Conservation (phyloP, 2,329 filamentous ascomycete species). For the Neocucurbitaria cava region DNA sequence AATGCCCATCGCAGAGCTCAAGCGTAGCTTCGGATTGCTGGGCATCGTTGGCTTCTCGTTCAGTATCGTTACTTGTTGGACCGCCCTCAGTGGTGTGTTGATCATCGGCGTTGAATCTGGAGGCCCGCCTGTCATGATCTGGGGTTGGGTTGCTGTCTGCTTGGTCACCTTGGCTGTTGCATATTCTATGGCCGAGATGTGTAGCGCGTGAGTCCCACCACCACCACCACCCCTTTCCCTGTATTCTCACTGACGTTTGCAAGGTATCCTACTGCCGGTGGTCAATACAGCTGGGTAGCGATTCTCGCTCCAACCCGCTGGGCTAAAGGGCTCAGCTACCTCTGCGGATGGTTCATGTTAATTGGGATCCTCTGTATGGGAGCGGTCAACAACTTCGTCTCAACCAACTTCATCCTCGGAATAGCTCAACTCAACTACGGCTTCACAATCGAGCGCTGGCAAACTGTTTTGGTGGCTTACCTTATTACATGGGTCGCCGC, state of each 20-base stretch:
- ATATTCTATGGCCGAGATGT: conserved; percentile 66
- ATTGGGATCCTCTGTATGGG: conserved; percentile 60
- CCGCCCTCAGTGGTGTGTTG: conserved; percentile 62
- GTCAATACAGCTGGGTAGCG: conserved; percentile 66
- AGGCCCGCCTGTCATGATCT: conserved; percentile 66
- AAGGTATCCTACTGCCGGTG: conserved; percentile 61
- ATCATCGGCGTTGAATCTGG: conserved; percentile 63
- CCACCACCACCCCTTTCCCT: not conserved
- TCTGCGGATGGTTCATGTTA: conserved; percentile 49
- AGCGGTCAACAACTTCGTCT: conserved; percentile 62
- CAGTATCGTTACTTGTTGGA: conserved; percentile 66
- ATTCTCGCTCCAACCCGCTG: conserved; percentile 58
- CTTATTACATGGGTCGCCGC: conserved; percentile 55
- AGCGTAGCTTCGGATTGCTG: conserved; percentile 62
- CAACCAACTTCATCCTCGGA: conserved; percentile 63
- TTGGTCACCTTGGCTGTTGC: conserved; percentile 60
- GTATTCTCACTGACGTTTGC: conserved; percentile 5
- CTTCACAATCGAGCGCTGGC: conserved; percentile 63
- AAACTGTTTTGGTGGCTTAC: conserved; percentile 62
- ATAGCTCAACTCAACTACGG: conserved; percentile 60
- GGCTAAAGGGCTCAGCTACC: conserved; percentile 47
- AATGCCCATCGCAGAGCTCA: conserved; percentile 55
- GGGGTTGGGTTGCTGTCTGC: conserved; percentile 63
- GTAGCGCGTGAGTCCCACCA: conserved; percentile 54
- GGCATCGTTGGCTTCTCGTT: conserved; percentile 68